A percentile compares a stretch with the other conserved stretches of the same genome.
These are phyloP conservation scores for Brettanomyces nanus DNA, from an alignment of 805 yeast genomes.

Conservation along the genomic window DNA sequence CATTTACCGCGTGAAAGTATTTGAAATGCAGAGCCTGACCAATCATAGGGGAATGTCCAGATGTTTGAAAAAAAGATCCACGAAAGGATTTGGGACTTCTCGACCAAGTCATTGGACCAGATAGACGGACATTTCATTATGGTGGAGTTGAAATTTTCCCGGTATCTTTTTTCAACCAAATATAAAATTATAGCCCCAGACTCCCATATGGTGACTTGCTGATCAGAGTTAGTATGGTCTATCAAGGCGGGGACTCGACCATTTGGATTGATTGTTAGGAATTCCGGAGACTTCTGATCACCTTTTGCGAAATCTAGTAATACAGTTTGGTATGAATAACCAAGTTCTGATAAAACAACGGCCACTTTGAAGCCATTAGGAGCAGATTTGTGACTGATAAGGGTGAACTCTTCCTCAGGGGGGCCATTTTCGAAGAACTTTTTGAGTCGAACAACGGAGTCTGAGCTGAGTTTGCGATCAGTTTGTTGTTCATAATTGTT, in stretches of 20 bases:
- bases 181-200: conserved; percentile 87
- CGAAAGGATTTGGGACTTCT: conserved; percentile 75
- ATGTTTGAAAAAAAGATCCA: conserved; percentile 94
- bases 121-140: conserved; percentile 60
- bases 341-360: conserved; percentile 76
- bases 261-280: conserved; percentile 89
- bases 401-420: conserved; percentile 75
- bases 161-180: conserved; percentile 58
- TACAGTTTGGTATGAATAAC: conserved; percentile 69
- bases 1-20: conserved; percentile 79
- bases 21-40: conserved; percentile 95
- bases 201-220: conserved; percentile 85
- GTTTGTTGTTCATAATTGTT: conserved; percentile 2
- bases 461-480: conserved; percentile 11
- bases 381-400: conserved; percentile 78
- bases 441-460: conserved; percentile 51
- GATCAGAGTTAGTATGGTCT: conserved; percentile 61
- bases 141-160: too few species aligned
- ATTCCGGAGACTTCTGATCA: conserved; percentile 90
- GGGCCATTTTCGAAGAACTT: conserved; percentile 57
- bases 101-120: conserved; percentile 72
- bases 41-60: conserved; percentile 98
- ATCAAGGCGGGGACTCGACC: conserved; percentile 93
- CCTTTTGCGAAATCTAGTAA: conserved; percentile 81
- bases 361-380: conserved; percentile 97